phyloP scores from a whole-genome alignment of 148 eudicot genomes.

The Talinum fruticosum region DNA sequence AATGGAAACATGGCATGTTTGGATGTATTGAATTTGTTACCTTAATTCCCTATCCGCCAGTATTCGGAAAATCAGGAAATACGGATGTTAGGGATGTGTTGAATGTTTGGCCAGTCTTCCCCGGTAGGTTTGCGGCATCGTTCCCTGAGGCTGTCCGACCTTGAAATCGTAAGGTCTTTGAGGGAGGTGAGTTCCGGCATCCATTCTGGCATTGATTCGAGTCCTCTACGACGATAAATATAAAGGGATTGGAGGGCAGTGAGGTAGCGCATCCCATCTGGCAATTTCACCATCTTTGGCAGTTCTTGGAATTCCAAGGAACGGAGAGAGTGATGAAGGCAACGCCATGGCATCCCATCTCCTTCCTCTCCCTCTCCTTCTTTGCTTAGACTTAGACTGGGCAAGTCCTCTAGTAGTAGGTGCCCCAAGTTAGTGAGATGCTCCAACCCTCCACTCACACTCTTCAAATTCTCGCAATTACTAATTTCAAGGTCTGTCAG shows the following conservation, averaged over 20 bases:
- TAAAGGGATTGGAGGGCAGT: too few species aligned
- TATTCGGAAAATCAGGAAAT: too few species aligned
- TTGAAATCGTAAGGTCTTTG: background rate
- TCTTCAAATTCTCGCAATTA: conserved; percentile 3
- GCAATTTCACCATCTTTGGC: background rate
- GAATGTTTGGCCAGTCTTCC: conserved; percentile 20
- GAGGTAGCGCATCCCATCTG: conserved; percentile 14
- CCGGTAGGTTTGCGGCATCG: too few species aligned
- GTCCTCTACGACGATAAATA: background rate
- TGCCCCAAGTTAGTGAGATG: conserved; percentile 19
- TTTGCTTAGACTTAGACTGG: background rate
- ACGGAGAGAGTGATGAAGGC: conserved; percentile 2
- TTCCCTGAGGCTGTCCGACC: background rate
- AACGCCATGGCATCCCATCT: conserved; percentile 9
- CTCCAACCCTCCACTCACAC: conserved; percentile 10
- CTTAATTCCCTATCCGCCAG: too few species aligned
- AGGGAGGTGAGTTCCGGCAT: too few species aligned
- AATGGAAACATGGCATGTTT: too few species aligned
- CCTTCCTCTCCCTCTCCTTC: background rate
- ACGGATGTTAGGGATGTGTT: too few species aligned
- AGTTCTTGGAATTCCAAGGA: background rate
- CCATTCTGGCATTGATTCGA: conserved; percentile 16
- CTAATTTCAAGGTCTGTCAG: background rate
- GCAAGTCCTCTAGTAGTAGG: background rate
- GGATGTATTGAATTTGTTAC: too few species aligned